Conservation (phyloP, 345 rosid species). For the Pugionium dolabratum region DNA sequence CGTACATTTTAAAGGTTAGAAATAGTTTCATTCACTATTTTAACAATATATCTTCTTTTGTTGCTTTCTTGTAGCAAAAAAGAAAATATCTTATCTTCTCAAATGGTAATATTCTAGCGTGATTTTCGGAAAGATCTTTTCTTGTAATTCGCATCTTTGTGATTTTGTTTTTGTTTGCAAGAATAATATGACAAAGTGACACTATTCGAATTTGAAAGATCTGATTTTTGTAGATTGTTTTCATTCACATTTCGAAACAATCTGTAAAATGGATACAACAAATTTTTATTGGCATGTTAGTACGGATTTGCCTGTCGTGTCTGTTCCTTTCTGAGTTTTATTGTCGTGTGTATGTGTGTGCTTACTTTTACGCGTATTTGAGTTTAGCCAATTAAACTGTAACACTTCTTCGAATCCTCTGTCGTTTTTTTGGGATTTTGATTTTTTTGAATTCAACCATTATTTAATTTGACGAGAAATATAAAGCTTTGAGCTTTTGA, state of each 20-base stretch:
- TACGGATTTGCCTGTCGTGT: constrained; percentile 17
- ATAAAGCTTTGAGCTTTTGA: no score
- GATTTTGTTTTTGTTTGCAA: not conserved
- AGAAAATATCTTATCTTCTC: not conserved
- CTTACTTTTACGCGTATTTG: constrained; percentile 21
- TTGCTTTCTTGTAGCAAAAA: not conserved
- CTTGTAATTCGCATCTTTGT: not conserved
- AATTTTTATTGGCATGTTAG: constrained; percentile 10
- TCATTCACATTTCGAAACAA: not conserved
- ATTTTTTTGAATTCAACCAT: not conserved
- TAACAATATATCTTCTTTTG: not conserved
- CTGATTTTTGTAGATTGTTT: not conserved
- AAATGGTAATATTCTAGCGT: not conserved
- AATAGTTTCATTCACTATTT: not conserved
- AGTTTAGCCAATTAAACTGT: not conserved
- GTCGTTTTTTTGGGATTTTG: constrained; percentile 1
- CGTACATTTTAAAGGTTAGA: constrained; percentile 11
- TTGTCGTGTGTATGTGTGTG: constrained; percentile 7
- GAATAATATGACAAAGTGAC: no score
- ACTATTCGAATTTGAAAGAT: not conserved
- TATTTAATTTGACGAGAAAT: no score
- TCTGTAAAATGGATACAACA: not conserved
- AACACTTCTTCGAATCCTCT: not conserved
- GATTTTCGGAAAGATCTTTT: constrained; percentile 4
- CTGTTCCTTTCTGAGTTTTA: not conserved